Conservation (phyloP, 2,329 filamentous ascomycete genomes). For the Epicoccum sorghinum region DNA sequence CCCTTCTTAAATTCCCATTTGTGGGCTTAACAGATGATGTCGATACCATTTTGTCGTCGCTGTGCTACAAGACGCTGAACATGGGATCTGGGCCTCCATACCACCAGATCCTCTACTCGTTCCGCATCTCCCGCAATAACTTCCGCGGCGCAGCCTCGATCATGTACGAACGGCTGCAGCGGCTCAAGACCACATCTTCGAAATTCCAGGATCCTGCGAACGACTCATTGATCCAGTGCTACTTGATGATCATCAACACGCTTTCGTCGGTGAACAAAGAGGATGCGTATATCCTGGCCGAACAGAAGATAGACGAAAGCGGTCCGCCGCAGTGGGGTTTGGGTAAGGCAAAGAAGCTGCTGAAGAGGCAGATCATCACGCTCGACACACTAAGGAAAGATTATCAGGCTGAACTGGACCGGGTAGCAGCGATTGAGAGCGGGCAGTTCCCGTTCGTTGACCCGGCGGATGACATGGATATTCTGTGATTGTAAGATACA, state of each 20-base stretch:
- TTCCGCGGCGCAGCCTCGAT: conserved; percentile 77
- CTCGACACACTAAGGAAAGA: conserved; percentile 84
- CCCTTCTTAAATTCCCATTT: conserved; percentile 76
- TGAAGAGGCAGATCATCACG: conserved; percentile 79
- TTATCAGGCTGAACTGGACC: conserved; percentile 89
- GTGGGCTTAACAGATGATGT: conserved; percentile 77
- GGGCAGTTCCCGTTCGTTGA: conserved; percentile 81
- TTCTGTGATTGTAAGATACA: conserved; percentile 35
- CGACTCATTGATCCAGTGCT: conserved; percentile 70
- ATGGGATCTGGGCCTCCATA: conserved; percentile 70
- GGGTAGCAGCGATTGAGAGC: conserved; percentile 84
- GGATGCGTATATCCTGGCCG: conserved; percentile 79
- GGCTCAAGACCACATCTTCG: conserved; percentile 52
- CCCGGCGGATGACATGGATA: conserved; percentile 44
- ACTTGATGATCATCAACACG: conserved; percentile 91
- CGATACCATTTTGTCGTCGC: conserved; percentile 75
- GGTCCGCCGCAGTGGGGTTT: conserved; percentile 36
- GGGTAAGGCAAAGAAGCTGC: conserved; percentile 44
- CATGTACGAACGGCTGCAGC: conserved; percentile 62
- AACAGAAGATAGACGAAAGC: conserved; percentile 53
- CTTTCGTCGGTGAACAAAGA: conserved; percentile 82
- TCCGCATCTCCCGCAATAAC: conserved; percentile 82
- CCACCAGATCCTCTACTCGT: conserved; percentile 89
- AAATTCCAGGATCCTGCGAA: conserved; percentile 54
- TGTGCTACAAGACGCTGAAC: conserved; percentile 72